Evolutionary conservation across 345 rosid genomes (phyloP).

Genomic region (Brassica nigra): DNA sequence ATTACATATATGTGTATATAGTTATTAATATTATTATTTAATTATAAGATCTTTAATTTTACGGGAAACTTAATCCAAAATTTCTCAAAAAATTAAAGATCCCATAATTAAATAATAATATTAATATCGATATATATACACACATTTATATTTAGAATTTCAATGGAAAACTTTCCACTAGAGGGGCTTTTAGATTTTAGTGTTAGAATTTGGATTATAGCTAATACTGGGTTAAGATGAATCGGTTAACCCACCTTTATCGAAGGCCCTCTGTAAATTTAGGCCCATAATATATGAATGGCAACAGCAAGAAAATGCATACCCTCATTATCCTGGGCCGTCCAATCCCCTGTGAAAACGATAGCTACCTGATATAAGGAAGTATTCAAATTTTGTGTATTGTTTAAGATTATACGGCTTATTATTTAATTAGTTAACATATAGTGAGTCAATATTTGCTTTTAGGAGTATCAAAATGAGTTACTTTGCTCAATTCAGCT

Average conservation of each 20-base stretch:
- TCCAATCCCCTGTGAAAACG: neutral
- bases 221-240: neutral
- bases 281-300: neutral
- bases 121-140: too few relatives aligned
- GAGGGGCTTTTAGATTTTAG: neutral
- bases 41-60: too few relatives aligned
- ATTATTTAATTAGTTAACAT: neutral
- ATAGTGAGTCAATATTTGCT: neutral
- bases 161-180: too few relatives aligned
- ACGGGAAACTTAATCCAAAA: too few relatives aligned
- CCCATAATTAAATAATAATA: too few relatives aligned
- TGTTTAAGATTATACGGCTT: neutral
- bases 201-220: neutral
- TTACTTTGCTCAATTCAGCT: too few relatives aligned
- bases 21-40: too few relatives aligned
- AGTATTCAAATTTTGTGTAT: neutral
- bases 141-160: too few relatives aligned
- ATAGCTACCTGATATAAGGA: neutral
- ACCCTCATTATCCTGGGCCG: neutral
- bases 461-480: too few relatives aligned
- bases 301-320: neutral
- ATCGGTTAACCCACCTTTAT: neutral
- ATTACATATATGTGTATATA: too few relatives aligned
- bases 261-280: neutral
- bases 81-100: too few relatives aligned